Conservation (phyloP, 208 protist species). For the Leishmania aethiopica region DNA sequence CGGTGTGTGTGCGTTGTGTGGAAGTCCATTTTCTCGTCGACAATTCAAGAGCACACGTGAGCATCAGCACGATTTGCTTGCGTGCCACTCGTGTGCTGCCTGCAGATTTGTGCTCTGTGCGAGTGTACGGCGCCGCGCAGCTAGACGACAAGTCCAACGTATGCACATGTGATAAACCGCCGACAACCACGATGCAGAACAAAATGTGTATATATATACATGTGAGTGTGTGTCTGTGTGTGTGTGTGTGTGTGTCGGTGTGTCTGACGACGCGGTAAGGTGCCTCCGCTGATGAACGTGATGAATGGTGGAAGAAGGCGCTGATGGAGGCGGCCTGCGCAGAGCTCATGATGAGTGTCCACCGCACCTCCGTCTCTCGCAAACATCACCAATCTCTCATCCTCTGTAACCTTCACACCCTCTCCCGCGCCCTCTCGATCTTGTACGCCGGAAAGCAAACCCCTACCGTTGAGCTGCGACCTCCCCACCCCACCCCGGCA, state of each 20-base stretch:
- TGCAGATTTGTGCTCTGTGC: not conserved
- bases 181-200: not conserved
- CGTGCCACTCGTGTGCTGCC: no score
- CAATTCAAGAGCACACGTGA: not conserved
- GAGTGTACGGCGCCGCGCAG: not conserved
- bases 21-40: not conserved
- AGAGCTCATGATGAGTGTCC: not conserved
- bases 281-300: not conserved
- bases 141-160: not conserved
- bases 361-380: not conserved
- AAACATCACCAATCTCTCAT: slow-evolving; percentile 4
- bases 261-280: not conserved
- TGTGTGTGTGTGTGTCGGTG: not conserved
- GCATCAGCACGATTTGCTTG: not conserved
- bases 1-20: not conserved
- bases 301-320: not conserved
- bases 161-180: not conserved
- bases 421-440: not conserved
- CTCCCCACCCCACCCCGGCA: not conserved
- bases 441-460: not conserved
- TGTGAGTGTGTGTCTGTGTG: not conserved
- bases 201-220: not conserved
- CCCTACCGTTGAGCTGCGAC: slow-evolving; percentile 7
- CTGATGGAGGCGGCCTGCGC: not conserved
- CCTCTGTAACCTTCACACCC: not conserved